phyloP scores from a whole-genome alignment of 106 monocot species.

The Dioscorea zingiberensis region DNA sequence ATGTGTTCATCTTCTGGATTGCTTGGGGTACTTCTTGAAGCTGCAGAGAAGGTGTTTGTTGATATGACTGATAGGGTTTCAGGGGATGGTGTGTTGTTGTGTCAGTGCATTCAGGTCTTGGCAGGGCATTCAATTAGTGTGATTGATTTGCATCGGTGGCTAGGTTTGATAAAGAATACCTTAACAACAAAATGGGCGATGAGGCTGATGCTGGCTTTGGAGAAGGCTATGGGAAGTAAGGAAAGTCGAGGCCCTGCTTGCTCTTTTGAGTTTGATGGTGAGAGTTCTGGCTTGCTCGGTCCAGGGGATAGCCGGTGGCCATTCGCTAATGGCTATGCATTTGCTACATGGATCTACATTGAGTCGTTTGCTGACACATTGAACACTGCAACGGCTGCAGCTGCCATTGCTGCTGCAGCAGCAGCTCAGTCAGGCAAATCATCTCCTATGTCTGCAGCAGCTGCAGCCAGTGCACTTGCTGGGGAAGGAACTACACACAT shows the following conservation, averaged over 20 bases:
- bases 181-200: conserved; percentile 53
- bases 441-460: conserved; percentile 89
- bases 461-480: conserved; percentile 84
- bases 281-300: conserved; percentile 87
- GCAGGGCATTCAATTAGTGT: conserved; percentile 76
- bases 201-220: conserved; percentile 57
- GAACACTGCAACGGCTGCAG: conserved; percentile 92
- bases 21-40: conserved; percentile 40
- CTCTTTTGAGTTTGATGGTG: conserved; percentile 92
- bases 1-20: conserved; percentile 78
- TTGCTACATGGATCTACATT: conserved; percentile 92
- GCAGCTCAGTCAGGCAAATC: conserved; percentile 75
- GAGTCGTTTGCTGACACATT: conserved; percentile 86
- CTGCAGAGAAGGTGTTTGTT: conserved; percentile 44
- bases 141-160: conserved; percentile 67
- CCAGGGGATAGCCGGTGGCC: conserved; percentile 94
- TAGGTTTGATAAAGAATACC: conserved; percentile 45
- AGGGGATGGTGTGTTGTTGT: conserved; percentile 60
- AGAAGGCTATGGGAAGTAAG: conserved; percentile 70
- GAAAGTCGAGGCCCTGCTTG: conserved; percentile 70
- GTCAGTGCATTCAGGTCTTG: conserved; percentile 65
- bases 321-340: conserved; percentile 86
- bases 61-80: conserved; percentile 5
- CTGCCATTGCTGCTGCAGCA: conserved; percentile 74
- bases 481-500: conserved; percentile 81